These are phyloP conservation scores for Neopestalotiopsis sp. DNA, from an alignment of 2,329 filamentous ascomycete genomes.

Conservation along the genomic window DNA sequence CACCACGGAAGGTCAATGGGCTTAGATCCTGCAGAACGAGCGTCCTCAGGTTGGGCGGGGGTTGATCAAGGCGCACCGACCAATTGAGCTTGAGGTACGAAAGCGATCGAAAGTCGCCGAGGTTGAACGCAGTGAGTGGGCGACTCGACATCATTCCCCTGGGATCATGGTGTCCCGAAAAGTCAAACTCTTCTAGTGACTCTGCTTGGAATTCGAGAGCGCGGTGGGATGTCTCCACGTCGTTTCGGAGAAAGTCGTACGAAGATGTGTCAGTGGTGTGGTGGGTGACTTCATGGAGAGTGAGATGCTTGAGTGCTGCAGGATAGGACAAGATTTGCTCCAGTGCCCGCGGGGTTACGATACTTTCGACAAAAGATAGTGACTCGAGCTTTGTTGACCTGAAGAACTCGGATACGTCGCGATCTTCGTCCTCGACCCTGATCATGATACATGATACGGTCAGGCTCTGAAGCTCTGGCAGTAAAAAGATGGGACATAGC, in stretches of 20 bases:
- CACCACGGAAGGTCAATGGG: background rate
- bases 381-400: background rate
- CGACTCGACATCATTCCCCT: background rate
- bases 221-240: background rate
- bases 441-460: conserved; percentile 10
- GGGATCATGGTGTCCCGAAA: background rate
- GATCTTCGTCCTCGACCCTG: background rate
- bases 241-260: conserved; percentile 4
- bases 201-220: conserved; percentile 5
- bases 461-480: background rate
- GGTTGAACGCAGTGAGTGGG: background rate
- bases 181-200: background rate
- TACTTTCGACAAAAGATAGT: conserved; percentile 2
- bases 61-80: background rate
- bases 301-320: background rate
- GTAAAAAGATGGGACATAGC: conserved; percentile 5
- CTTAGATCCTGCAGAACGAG: background rate
- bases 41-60: background rate
- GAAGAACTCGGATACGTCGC: background rate
- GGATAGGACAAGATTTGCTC: conserved; percentile 9
- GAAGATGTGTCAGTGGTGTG: background rate
- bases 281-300: conserved; percentile 6
- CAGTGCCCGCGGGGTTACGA: conserved; percentile 1
- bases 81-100: conserved; percentile 1
- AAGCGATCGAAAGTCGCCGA: background rate